These are phyloP conservation scores for Kwoniella newhampshirensis DNA, from an alignment of 768 basidiomycete species.

Conservation along the genomic window DNA sequence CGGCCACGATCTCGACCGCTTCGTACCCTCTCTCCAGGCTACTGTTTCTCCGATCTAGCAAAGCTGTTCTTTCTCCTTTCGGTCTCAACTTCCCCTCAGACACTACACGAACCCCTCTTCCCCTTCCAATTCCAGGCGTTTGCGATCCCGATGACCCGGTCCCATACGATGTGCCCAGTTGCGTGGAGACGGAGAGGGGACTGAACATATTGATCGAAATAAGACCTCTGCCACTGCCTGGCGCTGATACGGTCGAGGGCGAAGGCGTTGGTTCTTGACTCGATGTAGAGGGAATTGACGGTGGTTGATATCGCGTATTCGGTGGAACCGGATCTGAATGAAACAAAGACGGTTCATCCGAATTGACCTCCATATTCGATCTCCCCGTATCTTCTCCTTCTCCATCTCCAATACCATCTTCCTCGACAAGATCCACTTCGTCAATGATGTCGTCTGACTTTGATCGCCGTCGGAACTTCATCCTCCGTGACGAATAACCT, in stretches of 20 bases:
- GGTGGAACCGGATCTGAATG: constrained; percentile 18
- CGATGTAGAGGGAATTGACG: not conserved
- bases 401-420: constrained; percentile 26
- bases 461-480: not conserved
- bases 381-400: constrained; percentile 8
- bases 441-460: not conserved
- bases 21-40: not conserved
- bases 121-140: not conserved
- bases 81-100: too few relatives aligned
- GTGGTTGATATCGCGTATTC: not conserved
- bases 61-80: not conserved
- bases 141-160: constrained; percentile 15
- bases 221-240: constrained; percentile 4
- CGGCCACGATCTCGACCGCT: not conserved
- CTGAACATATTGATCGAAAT: constrained; percentile 15
- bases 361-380: constrained; percentile 1
- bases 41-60: not conserved
- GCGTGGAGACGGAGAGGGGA: constrained; percentile 1
- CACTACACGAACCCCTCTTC: not conserved
- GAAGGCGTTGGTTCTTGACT: not conserved
- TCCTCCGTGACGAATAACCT: not conserved
- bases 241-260: not conserved
- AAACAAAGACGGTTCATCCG: constrained; percentile 20
- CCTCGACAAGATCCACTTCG: constrained; percentile 6
- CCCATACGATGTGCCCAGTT: constrained; percentile 6